Conservation (phyloP, 2,329 filamentous ascomycete genomes). For the Rutstroemia sp. region DNA sequence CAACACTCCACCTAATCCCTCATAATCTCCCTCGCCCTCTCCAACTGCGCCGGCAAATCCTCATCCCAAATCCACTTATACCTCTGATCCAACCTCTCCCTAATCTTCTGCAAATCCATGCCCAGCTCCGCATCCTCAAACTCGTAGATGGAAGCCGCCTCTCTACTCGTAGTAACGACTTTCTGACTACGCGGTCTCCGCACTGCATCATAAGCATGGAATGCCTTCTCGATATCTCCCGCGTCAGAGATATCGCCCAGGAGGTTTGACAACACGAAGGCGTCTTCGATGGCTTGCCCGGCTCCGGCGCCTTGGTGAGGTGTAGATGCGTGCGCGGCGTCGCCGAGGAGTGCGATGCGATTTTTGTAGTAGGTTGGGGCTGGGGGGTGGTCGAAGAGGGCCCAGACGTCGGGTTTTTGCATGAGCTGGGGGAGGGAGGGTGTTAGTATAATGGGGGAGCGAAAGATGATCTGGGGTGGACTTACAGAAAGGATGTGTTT, state of each 20-base stretch:
- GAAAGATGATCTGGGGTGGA: not conserved
- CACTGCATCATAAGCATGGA: constrained; percentile 43
- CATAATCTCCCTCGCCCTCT: constrained; percentile 32
- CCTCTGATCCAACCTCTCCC: constrained; percentile 29
- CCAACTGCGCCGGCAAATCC: constrained; percentile 31
- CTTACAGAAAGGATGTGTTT: constrained; percentile 27
- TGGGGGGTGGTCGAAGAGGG: constrained; percentile 44
- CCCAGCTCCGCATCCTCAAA: constrained; percentile 34
- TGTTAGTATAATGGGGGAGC: not conserved
- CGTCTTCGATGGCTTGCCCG: constrained; percentile 48
- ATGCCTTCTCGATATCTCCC: constrained; percentile 36
- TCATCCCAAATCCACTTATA: constrained; percentile 33
- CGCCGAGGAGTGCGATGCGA: constrained; percentile 41
- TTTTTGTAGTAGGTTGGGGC: constrained; percentile 37
- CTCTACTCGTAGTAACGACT: constrained; percentile 26
- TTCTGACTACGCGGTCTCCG: constrained; percentile 33
- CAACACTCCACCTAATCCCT: not conserved
- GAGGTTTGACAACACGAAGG: constrained; percentile 38
- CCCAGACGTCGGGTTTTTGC: constrained; percentile 40
- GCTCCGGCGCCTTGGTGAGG: constrained; percentile 51
- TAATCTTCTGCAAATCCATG: constrained; percentile 31
- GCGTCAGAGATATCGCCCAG: constrained; percentile 34
- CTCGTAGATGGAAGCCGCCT: constrained; percentile 34
- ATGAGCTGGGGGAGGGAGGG: constrained; percentile 13
- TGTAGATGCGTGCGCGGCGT: constrained; percentile 48